Percentiles rank a stretch among this genome's conserved stretches.
Conservation (phyloP, 306 rosid genomes). For the Astragalus membranaceus region DNA sequence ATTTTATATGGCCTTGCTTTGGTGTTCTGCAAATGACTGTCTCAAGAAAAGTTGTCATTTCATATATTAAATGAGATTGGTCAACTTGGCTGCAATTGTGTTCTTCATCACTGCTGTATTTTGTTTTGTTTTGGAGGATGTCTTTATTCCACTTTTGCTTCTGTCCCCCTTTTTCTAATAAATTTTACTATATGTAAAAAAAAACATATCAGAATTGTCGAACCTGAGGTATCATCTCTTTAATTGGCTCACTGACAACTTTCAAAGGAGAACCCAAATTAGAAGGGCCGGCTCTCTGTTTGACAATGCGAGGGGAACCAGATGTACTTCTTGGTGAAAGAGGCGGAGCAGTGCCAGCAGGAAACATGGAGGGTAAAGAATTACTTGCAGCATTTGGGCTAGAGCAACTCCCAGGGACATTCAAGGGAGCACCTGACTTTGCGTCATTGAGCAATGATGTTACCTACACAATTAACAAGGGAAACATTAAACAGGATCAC, state of each 20-base stretch:
- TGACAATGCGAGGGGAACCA: constrained; percentile 90
- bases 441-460: constrained; percentile 83
- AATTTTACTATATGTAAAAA: background rate
- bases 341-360: constrained; percentile 99
- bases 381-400: constrained; percentile 84
- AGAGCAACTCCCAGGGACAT: constrained; percentile 86
- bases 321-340: constrained; percentile 93
- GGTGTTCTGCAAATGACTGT: background rate
- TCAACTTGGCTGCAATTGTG: background rate
- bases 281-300: constrained; percentile 87
- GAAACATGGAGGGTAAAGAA: constrained; percentile 94
- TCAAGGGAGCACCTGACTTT: constrained; percentile 78
- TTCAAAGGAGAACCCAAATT: constrained; percentile 85
- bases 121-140: background rate
- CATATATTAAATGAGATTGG: background rate
- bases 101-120: background rate
- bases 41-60: background rate
- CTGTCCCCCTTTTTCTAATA: background rate
- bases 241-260: constrained; percentile 84
- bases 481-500: constrained; percentile 1
- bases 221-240: constrained; percentile 96
- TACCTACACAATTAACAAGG: constrained; percentile 42
- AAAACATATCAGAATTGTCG: background rate
- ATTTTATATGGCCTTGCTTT: background rate
- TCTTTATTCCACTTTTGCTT: background rate